Evolutionary conservation across 2,329 filamentous ascomycete species (phyloP).

Genomic region (Alternaria triticimaculans): DNA sequence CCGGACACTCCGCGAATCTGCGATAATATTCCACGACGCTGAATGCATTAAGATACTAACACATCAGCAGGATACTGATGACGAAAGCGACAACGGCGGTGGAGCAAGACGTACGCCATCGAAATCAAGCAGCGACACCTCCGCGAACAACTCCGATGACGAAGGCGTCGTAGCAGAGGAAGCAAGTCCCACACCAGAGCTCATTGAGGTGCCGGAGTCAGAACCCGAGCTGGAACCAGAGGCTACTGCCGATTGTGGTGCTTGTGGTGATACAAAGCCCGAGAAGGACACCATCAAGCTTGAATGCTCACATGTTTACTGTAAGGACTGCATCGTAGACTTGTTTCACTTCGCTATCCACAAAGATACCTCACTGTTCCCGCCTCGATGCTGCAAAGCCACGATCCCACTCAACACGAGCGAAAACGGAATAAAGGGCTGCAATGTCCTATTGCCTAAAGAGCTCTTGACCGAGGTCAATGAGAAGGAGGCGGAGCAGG

Average conservation of each 20-base stretch:
- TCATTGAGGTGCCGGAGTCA: not conserved
- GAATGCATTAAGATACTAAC: not conserved
- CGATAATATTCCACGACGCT: not conserved
- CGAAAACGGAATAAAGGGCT: conserved; percentile 18
- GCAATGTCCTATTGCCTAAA: not conserved
- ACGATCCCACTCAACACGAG: conserved; percentile 22
- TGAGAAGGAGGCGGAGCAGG: not conserved
- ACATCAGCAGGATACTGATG: not conserved
- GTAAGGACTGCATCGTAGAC: not conserved
- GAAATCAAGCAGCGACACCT: not conserved
- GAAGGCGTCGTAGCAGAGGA: not conserved
- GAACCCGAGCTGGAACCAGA: not conserved
- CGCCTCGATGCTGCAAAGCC: conserved; percentile 32
- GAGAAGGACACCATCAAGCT: not conserved
- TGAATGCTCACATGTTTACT: not conserved
- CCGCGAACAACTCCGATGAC: not conserved
- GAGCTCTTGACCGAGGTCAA: not conserved
- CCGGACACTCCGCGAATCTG: not conserved
- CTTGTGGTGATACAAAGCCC: not conserved
- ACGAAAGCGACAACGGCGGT: not conserved
- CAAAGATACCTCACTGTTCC: conserved; percentile 28
- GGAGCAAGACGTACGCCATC: not conserved
- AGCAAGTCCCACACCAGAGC: not conserved
- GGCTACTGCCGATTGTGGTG: not conserved
- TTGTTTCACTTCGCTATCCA: not conserved